A percentile compares a stretch with the other conserved stretches of the same genome.
phyloP scores from a whole-genome alignment of 2,329 filamentous ascomycete genomes.

The Sporothrix pseudoabietina region DNA sequence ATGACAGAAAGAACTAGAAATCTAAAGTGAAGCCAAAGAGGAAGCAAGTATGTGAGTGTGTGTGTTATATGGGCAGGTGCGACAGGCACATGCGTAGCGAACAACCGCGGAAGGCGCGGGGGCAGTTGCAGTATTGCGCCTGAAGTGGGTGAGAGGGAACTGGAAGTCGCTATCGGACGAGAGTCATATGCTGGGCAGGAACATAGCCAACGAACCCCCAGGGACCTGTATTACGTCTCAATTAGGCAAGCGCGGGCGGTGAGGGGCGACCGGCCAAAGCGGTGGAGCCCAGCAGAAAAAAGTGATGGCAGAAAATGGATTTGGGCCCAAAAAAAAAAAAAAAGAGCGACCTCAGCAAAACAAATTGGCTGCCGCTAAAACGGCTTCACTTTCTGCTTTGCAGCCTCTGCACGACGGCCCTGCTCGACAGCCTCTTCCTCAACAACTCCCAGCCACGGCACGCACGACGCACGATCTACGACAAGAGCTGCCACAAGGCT shows the following conservation, averaged over 20 bases:
- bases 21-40: too few relatives aligned
- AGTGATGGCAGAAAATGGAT: constrained; percentile 23
- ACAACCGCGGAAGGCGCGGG: too few relatives aligned
- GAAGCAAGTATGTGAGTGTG: too few relatives aligned
- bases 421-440: neutral
- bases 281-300: constrained; percentile 24
- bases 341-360: constrained; percentile 14
- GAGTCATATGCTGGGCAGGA: neutral
- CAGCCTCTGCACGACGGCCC: constrained; percentile 21
- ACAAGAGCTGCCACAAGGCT: constrained; percentile 5
- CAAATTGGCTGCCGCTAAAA: constrained; percentile 20
- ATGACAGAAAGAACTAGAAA: too few relatives aligned
- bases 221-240: too few relatives aligned
- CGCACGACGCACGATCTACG: neutral
- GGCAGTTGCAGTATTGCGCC: too few relatives aligned
- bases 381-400: constrained; percentile 20
- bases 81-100: too few relatives aligned
- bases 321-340: constrained; percentile 28
- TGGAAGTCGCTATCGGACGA: neutral
- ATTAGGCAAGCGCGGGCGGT: constrained; percentile 21
- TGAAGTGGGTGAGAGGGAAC: too few relatives aligned
- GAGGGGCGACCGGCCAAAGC: neutral
- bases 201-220: too few relatives aligned
- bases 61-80: too few relatives aligned
- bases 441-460: neutral